These are phyloP conservation scores for Melampsora americana DNA, from an alignment of 1,284 basidiomycete species.

Conservation along the genomic window DNA sequence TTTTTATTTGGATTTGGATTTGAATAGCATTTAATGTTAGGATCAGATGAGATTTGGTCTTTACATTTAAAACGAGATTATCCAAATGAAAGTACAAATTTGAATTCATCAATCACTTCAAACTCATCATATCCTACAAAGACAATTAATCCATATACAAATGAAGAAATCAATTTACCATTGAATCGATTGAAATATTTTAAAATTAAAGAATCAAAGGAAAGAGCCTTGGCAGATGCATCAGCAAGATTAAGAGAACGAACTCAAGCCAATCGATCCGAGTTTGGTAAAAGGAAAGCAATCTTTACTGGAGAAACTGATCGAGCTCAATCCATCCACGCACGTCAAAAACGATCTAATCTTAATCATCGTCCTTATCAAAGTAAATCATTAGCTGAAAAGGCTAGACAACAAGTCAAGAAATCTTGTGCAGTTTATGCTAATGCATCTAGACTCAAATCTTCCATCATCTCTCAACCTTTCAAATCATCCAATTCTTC, in stretches of 20 bases:
- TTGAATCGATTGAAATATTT: constrained; percentile 29
- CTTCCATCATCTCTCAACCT: not conserved
- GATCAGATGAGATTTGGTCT: constrained; percentile 38
- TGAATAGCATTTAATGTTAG: constrained; percentile 35
- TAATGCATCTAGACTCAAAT: constrained; percentile 9
- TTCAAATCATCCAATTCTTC: not conserved
- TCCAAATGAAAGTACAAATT: constrained; percentile 7
- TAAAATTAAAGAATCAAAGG: constrained; percentile 14
- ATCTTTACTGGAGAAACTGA: constrained; percentile 37
- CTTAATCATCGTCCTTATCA: constrained; percentile 1
- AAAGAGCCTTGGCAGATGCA: constrained; percentile 24
- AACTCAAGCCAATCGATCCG: constrained; percentile 25
- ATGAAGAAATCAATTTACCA: constrained; percentile 9
- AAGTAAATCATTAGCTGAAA: constrained; percentile 31
- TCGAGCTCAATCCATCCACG: constrained; percentile 6
- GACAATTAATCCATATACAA: too few species aligned
- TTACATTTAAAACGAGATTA: constrained; percentile 25
- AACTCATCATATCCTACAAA: too few species aligned
- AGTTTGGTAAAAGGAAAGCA: constrained; percentile 29
- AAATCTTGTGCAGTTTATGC: constrained; percentile 34
- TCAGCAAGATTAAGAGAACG: constrained; percentile 31
- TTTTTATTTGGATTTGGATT: not conserved
- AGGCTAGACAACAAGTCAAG: constrained; percentile 40
- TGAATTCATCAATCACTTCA: not conserved
- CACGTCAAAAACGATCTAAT: constrained; percentile 25